These are phyloP conservation scores for Davidsoniella neocaledoniae DNA, from an alignment of 2,329 filamentous ascomycete species.

Conservation along the genomic window DNA sequence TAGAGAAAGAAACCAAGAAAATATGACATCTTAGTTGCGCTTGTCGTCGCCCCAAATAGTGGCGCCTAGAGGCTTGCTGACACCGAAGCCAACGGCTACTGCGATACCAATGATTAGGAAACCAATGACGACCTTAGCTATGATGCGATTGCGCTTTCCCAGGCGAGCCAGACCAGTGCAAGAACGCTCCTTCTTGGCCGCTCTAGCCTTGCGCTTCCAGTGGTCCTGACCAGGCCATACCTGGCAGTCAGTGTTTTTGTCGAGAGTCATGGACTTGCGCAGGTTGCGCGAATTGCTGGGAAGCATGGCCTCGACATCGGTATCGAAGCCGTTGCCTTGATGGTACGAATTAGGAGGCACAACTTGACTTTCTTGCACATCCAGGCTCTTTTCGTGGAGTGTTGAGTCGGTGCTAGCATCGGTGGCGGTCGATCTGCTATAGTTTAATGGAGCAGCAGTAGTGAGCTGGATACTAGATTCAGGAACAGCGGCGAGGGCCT, in stretches of 20 bases:
- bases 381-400: conserved; percentile 16
- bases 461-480: not conserved
- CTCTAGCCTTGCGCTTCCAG: conserved; percentile 43
- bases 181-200: conserved; percentile 33
- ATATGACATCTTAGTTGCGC: conserved; percentile 11
- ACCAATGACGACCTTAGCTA: conserved; percentile 36
- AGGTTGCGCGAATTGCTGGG: conserved; percentile 20
- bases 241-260: conserved; percentile 32
- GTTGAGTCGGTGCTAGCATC: conserved; percentile 12
- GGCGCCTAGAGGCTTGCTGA: conserved; percentile 44
- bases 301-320: conserved; percentile 38
- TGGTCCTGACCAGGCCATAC: conserved; percentile 45
- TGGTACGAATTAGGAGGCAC: conserved; percentile 26
- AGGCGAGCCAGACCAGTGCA: conserved; percentile 37
- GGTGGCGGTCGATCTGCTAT: conserved; percentile 7
- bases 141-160: conserved; percentile 36
- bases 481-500: conserved; percentile 4
- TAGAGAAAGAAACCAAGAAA: too few relatives aligned
- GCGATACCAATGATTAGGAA: conserved; percentile 36
- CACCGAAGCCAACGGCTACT: conserved; percentile 39
- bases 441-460: conserved; percentile 4
- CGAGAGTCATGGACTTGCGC: conserved; percentile 22
- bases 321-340: conserved; percentile 30
- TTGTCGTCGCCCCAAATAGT: conserved; percentile 33
- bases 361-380: conserved; percentile 25